These are phyloP conservation scores for Daedaleopsis sinensis DNA, from an alignment of 768 basidiomycete genomes.

Conservation along the genomic window DNA sequence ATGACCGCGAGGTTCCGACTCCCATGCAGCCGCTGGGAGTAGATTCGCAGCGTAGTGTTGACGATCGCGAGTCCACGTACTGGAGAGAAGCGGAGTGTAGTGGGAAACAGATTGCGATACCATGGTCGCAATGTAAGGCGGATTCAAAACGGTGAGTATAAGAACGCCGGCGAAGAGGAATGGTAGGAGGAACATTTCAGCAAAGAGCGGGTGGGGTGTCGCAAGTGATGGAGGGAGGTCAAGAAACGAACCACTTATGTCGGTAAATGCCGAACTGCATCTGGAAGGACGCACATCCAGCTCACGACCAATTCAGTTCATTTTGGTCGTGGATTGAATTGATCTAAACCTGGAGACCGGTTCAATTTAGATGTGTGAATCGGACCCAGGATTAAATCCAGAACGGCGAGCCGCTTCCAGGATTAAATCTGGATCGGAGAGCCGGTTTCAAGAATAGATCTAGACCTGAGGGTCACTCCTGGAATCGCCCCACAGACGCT, in stretches of 20 bases:
- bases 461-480: no score
- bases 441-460: no score
- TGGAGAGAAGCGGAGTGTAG: constrained; percentile 1
- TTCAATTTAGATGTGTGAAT: no score
- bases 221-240: not conserved
- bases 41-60: not conserved
- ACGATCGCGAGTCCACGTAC: not conserved
- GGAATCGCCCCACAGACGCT: no score
- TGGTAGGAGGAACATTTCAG: constrained; percentile 13
- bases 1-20: not conserved
- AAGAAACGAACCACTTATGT: not conserved
- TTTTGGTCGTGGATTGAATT: no score
- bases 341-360: no score
- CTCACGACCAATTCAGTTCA: no score
- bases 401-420: no score
- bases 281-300: no score
- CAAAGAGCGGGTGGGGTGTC: not conserved
- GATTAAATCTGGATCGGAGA: no score
- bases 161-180: constrained; percentile 11
- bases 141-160: constrained; percentile 14
- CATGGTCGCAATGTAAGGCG: constrained; percentile 11
- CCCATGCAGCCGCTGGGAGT: not conserved
- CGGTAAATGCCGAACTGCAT: no score
- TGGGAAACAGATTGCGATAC: constrained; percentile 7
- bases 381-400: no score